A percentile compares a stretch with the other conserved stretches of the same genome.
phyloP scores from a whole-genome alignment of 495 filamentous ascomycete genomes.

The Pyrenopolyporus hunteri region DNA sequence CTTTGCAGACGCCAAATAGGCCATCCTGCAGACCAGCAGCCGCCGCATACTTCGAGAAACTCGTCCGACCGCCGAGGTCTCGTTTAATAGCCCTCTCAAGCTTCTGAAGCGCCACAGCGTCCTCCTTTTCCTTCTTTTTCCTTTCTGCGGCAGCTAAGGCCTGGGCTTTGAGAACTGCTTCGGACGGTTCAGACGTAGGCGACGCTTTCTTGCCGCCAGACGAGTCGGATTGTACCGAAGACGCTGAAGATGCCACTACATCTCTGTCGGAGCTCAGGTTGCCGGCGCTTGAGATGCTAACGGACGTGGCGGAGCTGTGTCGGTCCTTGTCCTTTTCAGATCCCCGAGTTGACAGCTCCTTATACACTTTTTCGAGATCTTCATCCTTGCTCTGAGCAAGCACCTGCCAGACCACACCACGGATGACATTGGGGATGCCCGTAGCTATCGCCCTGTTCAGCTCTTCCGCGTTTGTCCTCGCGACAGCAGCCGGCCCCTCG shows the following conservation, averaged over 20 bases:
- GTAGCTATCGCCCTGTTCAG: slow-evolving; percentile 88
- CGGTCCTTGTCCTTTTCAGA: slow-evolving; percentile 79
- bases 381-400: slow-evolving; percentile 91
- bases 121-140: slow-evolving; percentile 77
- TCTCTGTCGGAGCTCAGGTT: slow-evolving; percentile 62
- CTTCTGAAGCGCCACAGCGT: slow-evolving; percentile 71
- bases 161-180: slow-evolving; percentile 70
- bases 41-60: slow-evolving; percentile 91
- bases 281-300: slow-evolving; percentile 46
- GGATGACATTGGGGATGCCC: slow-evolving; percentile 91
- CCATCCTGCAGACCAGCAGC: slow-evolving; percentile 91
- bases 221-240: slow-evolving; percentile 80
- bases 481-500: slow-evolving; percentile 85
- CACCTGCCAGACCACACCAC: slow-evolving; percentile 97
- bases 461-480: slow-evolving; percentile 82
- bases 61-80: slow-evolving; percentile 90
- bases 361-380: slow-evolving; percentile 86
- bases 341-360: slow-evolving; percentile 77
- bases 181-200: slow-evolving; percentile 68
- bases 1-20: slow-evolving; percentile 94
- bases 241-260: slow-evolving; percentile 74
- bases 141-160: slow-evolving; percentile 67
- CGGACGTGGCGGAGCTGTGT: slow-evolving; percentile 55
- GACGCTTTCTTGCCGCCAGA: slow-evolving; percentile 68
- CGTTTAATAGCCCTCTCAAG: slow-evolving; percentile 90